These are phyloP conservation scores for Claviceps digitariae DNA, from an alignment of 2,329 filamentous ascomycete species.

Conservation along the genomic window DNA sequence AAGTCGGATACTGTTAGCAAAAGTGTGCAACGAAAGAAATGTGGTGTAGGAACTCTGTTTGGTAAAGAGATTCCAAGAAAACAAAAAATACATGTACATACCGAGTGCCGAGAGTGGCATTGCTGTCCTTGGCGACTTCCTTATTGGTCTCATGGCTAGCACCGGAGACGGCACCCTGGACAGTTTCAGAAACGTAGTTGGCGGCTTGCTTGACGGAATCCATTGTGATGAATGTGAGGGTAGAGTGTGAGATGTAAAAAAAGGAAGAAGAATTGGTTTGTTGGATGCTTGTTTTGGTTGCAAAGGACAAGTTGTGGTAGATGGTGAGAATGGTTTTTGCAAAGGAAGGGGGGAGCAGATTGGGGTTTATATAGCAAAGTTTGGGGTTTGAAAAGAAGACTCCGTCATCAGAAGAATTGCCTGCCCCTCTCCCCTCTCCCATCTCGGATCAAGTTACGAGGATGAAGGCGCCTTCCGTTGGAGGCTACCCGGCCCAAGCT, in stretches of 20 bases:
- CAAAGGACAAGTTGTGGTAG: too few species aligned
- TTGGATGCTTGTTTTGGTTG: background rate
- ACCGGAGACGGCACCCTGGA: conserved; percentile 42
- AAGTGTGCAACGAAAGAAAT: conserved; percentile 35
- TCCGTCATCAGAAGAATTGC: background rate
- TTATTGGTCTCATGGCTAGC: conserved; percentile 61
- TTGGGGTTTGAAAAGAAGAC: background rate
- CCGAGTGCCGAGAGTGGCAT: conserved; percentile 41
- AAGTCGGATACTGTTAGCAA: background rate
- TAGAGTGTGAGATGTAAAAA: background rate
- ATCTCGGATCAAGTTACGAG: too few species aligned
- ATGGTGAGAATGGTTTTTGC: too few species aligned
- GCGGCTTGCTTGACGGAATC: conserved; percentile 43
- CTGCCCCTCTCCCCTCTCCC: background rate
- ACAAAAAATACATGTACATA: conserved; percentile 22
- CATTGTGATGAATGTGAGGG: conserved; percentile 22
- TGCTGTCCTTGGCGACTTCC: conserved; percentile 49
- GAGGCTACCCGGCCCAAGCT: background rate
- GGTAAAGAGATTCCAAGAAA: background rate
- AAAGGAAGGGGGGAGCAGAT: background rate
- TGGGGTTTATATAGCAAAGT: conserved; percentile 2
- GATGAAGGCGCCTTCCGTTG: background rate
- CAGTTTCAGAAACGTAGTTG: conserved; percentile 56
- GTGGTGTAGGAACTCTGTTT: background rate
- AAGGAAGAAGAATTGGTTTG: conserved; percentile 1